Evolutionary conservation across 2,329 filamentous ascomycete genomes (phyloP).

Genomic region (Arachnomyces sp.): DNA sequence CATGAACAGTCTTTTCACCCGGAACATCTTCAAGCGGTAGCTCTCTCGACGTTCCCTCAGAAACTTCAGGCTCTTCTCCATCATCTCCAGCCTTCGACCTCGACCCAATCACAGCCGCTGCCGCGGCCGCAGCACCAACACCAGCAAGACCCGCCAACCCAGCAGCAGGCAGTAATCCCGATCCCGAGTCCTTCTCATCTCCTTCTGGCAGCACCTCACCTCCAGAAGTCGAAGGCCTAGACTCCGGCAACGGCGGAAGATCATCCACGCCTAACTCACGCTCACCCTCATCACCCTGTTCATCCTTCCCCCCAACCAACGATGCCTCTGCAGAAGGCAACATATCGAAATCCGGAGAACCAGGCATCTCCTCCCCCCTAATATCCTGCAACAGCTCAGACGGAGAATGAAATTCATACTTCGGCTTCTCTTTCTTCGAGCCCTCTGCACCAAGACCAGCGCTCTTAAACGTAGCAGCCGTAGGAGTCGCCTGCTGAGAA

Average conservation of each 20-base stretch:
- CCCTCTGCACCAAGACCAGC: conserved; percentile 9
- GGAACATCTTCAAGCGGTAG: background rate
- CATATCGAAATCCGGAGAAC: conserved; percentile 15
- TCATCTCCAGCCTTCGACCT: background rate
- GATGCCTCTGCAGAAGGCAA: conserved; percentile 27
- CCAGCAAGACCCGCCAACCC: conserved; percentile 15
- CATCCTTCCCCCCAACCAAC: conserved; percentile 17
- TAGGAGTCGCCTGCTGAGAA: conserved; percentile 62
- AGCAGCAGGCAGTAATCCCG: background rate
- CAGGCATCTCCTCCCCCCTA: conserved; percentile 17
- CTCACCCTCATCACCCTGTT: conserved; percentile 13
- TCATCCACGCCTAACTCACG: conserved; percentile 12
- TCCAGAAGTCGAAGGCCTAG: conserved; percentile 15
- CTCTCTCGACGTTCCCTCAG: too few species aligned
- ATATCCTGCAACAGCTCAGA: conserved; percentile 36
- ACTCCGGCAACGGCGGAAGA: conserved; percentile 13
- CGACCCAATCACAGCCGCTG: too few species aligned
- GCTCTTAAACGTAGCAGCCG: conserved; percentile 44
- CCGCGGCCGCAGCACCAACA: conserved; percentile 12
- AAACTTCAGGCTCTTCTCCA: background rate
- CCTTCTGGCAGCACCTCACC: conserved; percentile 5
- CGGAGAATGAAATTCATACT: conserved; percentile 40
- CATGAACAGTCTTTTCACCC: background rate
- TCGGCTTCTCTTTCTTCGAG: conserved; percentile 31
- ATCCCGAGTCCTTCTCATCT: background rate